phyloP scores from a whole-genome alignment of 257 asterid species.

The Voacanga thouarsii region DNA sequence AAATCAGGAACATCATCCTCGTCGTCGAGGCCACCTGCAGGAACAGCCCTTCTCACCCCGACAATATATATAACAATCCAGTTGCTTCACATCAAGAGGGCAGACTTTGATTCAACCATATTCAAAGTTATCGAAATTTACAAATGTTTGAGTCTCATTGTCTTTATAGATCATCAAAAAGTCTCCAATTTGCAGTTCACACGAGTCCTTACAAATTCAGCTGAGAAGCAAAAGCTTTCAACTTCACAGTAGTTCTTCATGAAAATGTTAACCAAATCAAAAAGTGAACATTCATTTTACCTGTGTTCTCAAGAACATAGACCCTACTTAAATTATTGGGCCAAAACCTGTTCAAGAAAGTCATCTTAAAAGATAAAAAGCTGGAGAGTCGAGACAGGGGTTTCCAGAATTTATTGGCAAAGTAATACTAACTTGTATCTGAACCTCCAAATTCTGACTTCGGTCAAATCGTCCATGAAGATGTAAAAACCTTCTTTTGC shows the following conservation, averaged over 20 bases:
- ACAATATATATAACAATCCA: neutral
- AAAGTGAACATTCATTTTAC: neutral
- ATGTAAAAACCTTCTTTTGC: neutral
- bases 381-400: no score
- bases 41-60: neutral
- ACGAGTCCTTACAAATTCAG: slow-evolving; percentile 1
- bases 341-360: slow-evolving; percentile 15
- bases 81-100: neutral
- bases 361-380: no score
- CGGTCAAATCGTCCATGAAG: slow-evolving; percentile 17
- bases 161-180: slow-evolving; percentile 14
- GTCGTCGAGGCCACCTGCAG: neutral
- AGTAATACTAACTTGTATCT: slow-evolving; percentile 14
- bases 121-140: neutral
- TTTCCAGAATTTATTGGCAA: no score
- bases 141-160: neutral
- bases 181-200: slow-evolving; percentile 14
- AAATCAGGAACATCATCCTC: no score
- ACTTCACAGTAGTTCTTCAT: neutral
- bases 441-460: slow-evolving; percentile 14
- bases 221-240: neutral
- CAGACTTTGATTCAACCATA: neutral
- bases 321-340: slow-evolving; percentile 12
- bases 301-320: slow-evolving; percentile 17
- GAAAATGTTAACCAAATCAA: no score